Base-by-base conservation (phyloP, 129 eudicot genomes). In the Erigeron canadensis region DNA sequence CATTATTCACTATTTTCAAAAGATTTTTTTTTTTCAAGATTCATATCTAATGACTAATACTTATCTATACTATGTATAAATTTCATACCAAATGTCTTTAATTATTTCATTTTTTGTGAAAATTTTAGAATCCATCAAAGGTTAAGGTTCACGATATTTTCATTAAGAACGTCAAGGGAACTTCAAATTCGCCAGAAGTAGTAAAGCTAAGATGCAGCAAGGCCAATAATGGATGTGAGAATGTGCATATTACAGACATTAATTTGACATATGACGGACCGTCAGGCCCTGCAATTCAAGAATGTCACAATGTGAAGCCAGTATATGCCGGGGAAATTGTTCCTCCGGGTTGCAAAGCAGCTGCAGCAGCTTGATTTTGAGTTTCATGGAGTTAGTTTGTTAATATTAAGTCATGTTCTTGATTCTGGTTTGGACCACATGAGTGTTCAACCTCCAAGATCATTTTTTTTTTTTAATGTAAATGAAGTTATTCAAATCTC, bases 131-230 rank as follows among this genome's bases (percentile, higher is more conserved):
- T 10, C 92, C 97, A 38, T 91, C 97, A 7, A 46, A 54, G 39
- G 85, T 91, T 21, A 80, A 81, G 81, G 56, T 91, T 4, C 86
- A 86, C 63, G 64, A 88, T 10, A 46, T 91, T 5, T 71, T 34
- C 63, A 71, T 89, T 56, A 75, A 78, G 58, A 89, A 86, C 72
- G 53, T 89, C 1, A 69, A 58, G 48, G 91, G 89, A 7, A 81
- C 91, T 16, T 47, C 85, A 4, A 42, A 45, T 51, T 47, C 72
- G 5, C 69, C 61, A 10, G 81, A 42, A 10, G 89, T 84, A 1
- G 78, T 90, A 40, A 83, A 70, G 57, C 63, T 90, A 21, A n/a
- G 47, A 9, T 90, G 97, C 68, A 90, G 97, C 61, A 75, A 38
- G 5, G 68, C 73, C 1, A 71, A 76, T 5, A 71, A 78, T 5